Evolutionary conservation across 1,139 yeast genomes (phyloP), one percentile per base, ranked within the genome.

Genomic region (Hemisphaericaspora lyxosophila): DNA sequence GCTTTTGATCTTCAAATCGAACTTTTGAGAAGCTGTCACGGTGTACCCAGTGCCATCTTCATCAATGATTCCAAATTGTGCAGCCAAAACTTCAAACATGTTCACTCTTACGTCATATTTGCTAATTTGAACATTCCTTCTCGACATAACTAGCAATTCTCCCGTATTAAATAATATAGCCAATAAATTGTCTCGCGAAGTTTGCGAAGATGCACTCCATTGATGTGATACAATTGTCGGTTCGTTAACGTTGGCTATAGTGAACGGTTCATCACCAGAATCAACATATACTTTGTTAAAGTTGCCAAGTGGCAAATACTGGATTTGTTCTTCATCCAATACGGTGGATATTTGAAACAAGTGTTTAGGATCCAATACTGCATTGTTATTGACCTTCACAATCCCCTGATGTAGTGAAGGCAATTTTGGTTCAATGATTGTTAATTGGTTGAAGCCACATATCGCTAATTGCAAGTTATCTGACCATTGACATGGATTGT

Each of bases 101-200:
- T 60, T 59, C 27, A 54, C 47, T 31, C 51, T 53, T 2, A 64
- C 58, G 14, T 36, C 32, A 41, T 62, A 67, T 28, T 54, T 54
- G 30, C 54, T 59, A 2, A 50, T 42, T 19, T 50, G 55, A 8
- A 48, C 43, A 15, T 54, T 50, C 5, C 55, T 50, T 36, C 74
- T 49, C 27, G 56, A 55, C 15, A 70, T 46, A 3, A 68, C 46
- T 30, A 70, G 41, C 9, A 70, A 48, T 41, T 71, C 77, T 0
- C 70, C 71, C 1, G 75, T 60, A 39, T 67, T 70, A 35, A 62
- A 59, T 17, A 70, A 48, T 1, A 67, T 63, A 0, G 65, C 72
- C 33, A 70, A 50, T 31, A 48, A 51, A 38, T 64, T 57, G 34
- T 64, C 66, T 38, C 64, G 57, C 4, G 60, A 50, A 8, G 43